phyloP scores from a whole-genome alignment of 164 flowering plant genomes.

The Vitis cinerea region DNA sequence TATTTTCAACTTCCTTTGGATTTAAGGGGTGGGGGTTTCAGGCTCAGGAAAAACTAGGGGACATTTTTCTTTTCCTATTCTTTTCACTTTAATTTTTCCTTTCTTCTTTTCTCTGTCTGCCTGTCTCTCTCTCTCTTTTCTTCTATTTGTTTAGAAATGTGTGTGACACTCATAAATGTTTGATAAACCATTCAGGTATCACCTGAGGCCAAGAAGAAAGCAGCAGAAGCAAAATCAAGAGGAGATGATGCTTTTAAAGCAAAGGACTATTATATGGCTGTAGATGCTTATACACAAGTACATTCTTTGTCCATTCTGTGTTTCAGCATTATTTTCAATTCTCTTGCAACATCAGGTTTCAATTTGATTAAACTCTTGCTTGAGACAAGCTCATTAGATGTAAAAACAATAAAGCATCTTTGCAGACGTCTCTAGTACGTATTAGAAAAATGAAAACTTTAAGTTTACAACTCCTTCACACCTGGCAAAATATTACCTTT shows the following conservation, averaged over 20 bases:
- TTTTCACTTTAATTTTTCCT: too few species aligned
- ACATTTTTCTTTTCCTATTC: too few species aligned
- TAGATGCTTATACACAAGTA: slow-evolving; percentile 96
- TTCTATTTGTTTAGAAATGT: neutral
- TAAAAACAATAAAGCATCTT: too few species aligned
- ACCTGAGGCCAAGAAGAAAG: slow-evolving; percentile 76
- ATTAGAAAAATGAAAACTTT: too few species aligned
- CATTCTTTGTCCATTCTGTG: neutral
- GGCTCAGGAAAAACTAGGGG: too few species aligned
- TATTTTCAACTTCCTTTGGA: too few species aligned
- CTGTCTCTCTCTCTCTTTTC: neutral
- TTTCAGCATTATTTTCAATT: neutral
- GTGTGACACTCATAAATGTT: neutral
- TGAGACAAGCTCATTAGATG: neutral
- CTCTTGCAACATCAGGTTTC: neutral
- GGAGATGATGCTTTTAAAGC: slow-evolving; percentile 82
- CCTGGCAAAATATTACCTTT: too few species aligned
- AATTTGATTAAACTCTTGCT: neutral
- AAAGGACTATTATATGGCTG: slow-evolving; percentile 63
- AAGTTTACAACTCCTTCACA: too few species aligned
- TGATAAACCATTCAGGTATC: slow-evolving; percentile 48
- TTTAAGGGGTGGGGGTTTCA: too few species aligned
- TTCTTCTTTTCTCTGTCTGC: too few species aligned
- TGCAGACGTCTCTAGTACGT: too few species aligned
- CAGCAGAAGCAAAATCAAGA: slow-evolving; percentile 89